Evolutionary conservation across 176 grass and related monocot genomes (phyloP).

Genomic region (Rhipidocladum racemiflorum): DNA sequence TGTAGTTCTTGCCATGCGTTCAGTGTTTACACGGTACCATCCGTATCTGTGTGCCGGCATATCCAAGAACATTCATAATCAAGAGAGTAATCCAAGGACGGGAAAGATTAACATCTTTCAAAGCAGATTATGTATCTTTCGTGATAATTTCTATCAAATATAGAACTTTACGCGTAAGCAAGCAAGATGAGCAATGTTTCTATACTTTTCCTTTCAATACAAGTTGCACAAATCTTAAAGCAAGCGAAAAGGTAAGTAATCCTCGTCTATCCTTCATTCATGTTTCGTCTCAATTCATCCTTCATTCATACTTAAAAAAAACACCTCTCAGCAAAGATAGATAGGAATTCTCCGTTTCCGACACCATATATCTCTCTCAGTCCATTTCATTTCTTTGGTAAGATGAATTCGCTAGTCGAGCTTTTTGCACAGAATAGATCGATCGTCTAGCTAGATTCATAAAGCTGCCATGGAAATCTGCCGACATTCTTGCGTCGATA

Average conservation of each 20-base stretch:
- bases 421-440: not conserved
- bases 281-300: no score
- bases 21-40: not conserved
- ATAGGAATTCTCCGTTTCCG: not conserved
- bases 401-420: not conserved
- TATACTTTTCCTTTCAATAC: no score
- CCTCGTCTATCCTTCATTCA: no score
- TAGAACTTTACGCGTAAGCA: not conserved
- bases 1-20: not conserved
- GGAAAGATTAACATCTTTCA: not conserved
- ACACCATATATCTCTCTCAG: not conserved
- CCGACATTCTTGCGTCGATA: not conserved
- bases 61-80: not conserved
- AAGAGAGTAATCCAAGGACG: not conserved
- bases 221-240: no score
- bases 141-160: not conserved
- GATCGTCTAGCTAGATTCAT: not conserved
- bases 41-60: not conserved
- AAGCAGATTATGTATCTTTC: not conserved
- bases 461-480: not conserved
- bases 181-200: no score
- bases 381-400: not conserved
- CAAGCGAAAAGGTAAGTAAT: no score
- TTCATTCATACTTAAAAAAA: no score
- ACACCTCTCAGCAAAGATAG: not conserved